A percentile compares a stretch with the other conserved stretches of the same genome.
phyloP scores from a whole-genome alignment of 1,139 yeast genomes.

The Suhomyces bribrorum region DNA sequence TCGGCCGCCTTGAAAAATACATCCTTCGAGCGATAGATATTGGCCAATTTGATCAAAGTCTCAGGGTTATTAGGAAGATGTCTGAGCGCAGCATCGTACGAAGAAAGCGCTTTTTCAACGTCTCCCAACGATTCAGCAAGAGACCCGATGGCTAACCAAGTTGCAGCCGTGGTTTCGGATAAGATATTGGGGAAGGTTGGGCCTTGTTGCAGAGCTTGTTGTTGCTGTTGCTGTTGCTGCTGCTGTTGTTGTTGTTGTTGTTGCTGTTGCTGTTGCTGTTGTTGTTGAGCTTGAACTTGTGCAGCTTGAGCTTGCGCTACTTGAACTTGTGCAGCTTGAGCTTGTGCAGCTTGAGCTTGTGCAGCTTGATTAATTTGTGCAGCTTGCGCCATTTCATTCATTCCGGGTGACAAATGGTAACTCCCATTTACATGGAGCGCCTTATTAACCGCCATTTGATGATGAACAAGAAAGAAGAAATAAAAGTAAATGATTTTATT shows the following conservation, averaged over 20 bases:
- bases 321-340: constrained; percentile 9
- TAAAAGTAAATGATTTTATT: constrained; percentile 2
- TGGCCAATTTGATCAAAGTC: constrained; percentile 82
- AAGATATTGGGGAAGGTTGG: constrained; percentile 19
- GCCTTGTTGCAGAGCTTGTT: constrained; percentile 5
- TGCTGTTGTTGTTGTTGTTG: constrained; percentile 9
- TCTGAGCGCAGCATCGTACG: constrained; percentile 87
- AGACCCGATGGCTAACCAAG: constrained; percentile 91
- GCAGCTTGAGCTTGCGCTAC: constrained; percentile 10
- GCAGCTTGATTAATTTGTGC: constrained; percentile 10
- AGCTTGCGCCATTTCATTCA: constrained; percentile 20
- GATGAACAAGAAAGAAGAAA: constrained; percentile 4
- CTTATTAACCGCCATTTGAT: constrained; percentile 12
- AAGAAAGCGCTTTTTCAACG: constrained; percentile 82
- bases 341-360: constrained; percentile 13
- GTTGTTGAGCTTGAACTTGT: constrained; percentile 7
- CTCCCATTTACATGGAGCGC: constrained; percentile 14
- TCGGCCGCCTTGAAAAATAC: constrained; percentile 93
- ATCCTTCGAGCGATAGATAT: constrained; percentile 83
- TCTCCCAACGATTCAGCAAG: constrained; percentile 90
- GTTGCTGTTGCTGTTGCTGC: constrained; percentile 9
- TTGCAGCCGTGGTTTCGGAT: constrained; percentile 77
- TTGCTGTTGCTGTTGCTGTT: constrained; percentile 9
- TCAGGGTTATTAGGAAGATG: constrained; percentile 86
- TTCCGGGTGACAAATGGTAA: constrained; percentile 11